Base-by-base conservation (phyloP, 768 basidiomycete genomes). In the Pisolithus tinctorius region DNA sequence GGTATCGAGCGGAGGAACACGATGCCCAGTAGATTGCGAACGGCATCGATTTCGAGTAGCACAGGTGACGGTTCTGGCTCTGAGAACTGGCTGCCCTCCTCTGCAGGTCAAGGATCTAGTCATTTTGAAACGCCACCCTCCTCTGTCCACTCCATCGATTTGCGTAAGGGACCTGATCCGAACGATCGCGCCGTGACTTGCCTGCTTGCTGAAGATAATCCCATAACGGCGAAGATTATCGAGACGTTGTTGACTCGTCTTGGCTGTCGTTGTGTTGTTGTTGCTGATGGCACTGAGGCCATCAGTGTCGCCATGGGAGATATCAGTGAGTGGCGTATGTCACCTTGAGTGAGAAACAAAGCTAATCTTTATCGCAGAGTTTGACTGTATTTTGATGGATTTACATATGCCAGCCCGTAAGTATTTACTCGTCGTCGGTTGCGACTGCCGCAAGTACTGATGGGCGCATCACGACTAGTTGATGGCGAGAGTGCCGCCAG, bases 231-330 rank as follows among this genome's bases (percentile, higher is more conserved):
- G 30, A 97, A 98, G 74, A 97, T 99, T 45, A 85, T 97, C 45
- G 93, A 97, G 68, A 98, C 94, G 2, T 70, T 98, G 42, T 79
- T 99, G 44, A 88, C 91, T 54, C 84, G 94, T 34, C 80, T 98
- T 54, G 96, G 96, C 1, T 98, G 95, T 67, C 86, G 94, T 16
- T 93, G 91, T 66, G 86, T 97, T 9, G 89, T 97, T 8, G 96
- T 97, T 16, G 82, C 92, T 40, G 93, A 98, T 70, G 96, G 96
- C 7, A 92, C 94, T 4, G 93, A 96, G 68, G 96, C 96, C 20
- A 86, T 98, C 61, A 92, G 93, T 57, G 91, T 97, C 46, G 93
- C 94, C 3, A 93, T 96, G 82, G 92, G 93, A 43, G 93, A 94
- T 62, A 96, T 97, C 71, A 93, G 93, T 96, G 64, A 72, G 91